Base-by-base conservation (phyloP, 2,329 filamentous ascomycete genomes). In the Bertia moriformis region DNA sequence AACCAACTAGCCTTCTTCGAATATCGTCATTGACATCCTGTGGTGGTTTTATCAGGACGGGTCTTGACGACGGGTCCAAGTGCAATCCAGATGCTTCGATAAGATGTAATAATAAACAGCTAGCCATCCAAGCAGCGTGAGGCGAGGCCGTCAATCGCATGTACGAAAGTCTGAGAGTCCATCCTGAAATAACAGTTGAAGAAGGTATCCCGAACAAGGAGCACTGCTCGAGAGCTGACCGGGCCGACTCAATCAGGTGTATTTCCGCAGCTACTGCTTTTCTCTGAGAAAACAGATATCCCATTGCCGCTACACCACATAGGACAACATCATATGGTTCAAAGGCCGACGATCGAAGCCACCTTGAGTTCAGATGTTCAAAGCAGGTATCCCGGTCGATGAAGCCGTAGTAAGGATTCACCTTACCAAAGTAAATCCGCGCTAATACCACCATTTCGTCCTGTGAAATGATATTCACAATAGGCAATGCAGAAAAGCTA, bases 81-180 rank as follows among this genome's bases (percentile, higher is more conserved):
- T 69, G 63, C 2, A 71, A 41, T 0, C 65, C 62, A 1, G 66
- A 63, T 3, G 71, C 68, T 46, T 75, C 72, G 2, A 71, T 57
- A 38, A 74, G 59, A 45, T 76, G 72, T 67, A 76, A 71, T 15
- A 71, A 51, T 1, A 62, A 66, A 43, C 66, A 73, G 44, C 66
- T 73, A 0, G 71, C 68, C 55, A 74, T 68, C 71, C 69, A 73
- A 2, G 67, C 61, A 1, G 61, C 59, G 42, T 75, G 66, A 2
- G 69, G 69, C 3, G 67, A 62, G 2, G 62, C 65, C 0, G 69
- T 69, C 37, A 68, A 60, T 10, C 72, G 60, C 5, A 76, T 53
- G 42, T 74, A 73, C 0, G 67, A 54, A 0, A 65, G 61, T 4
- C 70, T 63, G 4, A 76, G 59, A 0, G 71, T 49, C 71, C 70